Conservation (phyloP, 2,329 filamentous ascomycete genomes). For the Arthroderma sp. region DNA sequence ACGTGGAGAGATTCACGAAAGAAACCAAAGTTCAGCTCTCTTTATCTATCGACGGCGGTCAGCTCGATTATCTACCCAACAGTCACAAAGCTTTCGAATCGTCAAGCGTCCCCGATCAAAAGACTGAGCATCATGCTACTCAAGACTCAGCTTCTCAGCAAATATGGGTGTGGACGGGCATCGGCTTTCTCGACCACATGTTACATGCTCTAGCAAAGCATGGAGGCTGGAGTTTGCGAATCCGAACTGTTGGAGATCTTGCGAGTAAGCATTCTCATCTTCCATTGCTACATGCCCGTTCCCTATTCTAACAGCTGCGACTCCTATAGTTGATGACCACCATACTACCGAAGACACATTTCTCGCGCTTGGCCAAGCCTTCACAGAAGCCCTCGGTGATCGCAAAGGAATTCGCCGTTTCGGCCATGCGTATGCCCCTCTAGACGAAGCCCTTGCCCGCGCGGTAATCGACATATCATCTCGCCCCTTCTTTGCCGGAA, state of each 20-base stretch:
- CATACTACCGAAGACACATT: slow-evolving; percentile 95
- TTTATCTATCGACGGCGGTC: slow-evolving; percentile 84
- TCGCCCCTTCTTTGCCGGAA: slow-evolving; percentile 70
- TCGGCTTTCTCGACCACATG: slow-evolving; percentile 98
- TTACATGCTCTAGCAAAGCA: slow-evolving; percentile 93
- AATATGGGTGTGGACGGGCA: slow-evolving; percentile 81
- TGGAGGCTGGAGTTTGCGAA: slow-evolving; percentile 76
- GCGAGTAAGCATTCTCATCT: slow-evolving; percentile 51
- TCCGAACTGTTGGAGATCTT: slow-evolving; percentile 76
- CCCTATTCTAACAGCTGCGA: neutral
- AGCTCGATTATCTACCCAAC: slow-evolving; percentile 22
- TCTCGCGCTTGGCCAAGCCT: slow-evolving; percentile 76
- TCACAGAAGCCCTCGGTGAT: slow-evolving; percentile 64
- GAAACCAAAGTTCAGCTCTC: slow-evolving; percentile 94
- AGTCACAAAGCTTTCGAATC: slow-evolving; percentile 23
- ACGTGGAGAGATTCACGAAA: slow-evolving; percentile 81
- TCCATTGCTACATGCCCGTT: neutral
- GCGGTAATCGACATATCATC: slow-evolving; percentile 93
- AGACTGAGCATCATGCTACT: slow-evolving; percentile 56
- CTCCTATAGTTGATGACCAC: slow-evolving; percentile 73
- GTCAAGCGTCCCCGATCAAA: slow-evolving; percentile 32
- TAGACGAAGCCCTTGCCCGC: slow-evolving; percentile 87
- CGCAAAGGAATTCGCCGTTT: slow-evolving; percentile 77
- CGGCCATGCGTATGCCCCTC: slow-evolving; percentile 79
- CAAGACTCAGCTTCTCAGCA: slow-evolving; percentile 74